phyloP scores from a whole-genome alignment of 73 alveolate species.

The Breviolum minutum region DNA sequence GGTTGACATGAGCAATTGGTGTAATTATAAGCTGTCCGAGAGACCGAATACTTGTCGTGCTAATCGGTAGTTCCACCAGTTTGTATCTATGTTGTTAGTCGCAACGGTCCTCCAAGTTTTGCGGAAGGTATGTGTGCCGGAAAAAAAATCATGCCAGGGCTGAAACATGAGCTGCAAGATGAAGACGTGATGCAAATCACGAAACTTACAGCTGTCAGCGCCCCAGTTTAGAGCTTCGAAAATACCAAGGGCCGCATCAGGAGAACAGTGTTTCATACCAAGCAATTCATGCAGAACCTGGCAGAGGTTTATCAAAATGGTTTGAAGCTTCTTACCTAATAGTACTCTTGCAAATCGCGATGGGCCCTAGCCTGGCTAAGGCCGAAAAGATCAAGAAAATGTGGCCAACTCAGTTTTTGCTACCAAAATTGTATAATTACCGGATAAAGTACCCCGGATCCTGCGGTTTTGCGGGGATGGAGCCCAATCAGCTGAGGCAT shows the following conservation, averaged over 20 bases:
- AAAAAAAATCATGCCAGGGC: slow-evolving; percentile 8
- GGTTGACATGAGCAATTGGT: background rate
- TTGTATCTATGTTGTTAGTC: no score
- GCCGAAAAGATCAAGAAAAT: slow-evolving; percentile 86
- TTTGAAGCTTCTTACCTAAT: background rate
- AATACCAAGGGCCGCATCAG: no score
- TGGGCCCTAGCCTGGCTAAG: background rate
- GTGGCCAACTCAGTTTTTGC: background rate
- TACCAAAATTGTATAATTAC: no score
- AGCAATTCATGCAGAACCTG: no score
- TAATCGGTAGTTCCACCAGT: background rate
- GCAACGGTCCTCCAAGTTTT: no score
- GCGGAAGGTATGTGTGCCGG: background rate
- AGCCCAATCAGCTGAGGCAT: slow-evolving; percentile 33
- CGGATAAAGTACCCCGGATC: no score
- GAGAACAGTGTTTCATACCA: background rate
- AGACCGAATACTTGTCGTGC: background rate
- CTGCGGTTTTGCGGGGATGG: no score
- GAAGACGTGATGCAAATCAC: slow-evolving; percentile 94
- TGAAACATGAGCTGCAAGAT: slow-evolving; percentile 90
- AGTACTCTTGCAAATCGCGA: background rate
- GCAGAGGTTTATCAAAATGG: background rate
- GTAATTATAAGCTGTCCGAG: background rate
- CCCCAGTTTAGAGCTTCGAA: background rate
- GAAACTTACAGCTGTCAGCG: slow-evolving; percentile 37